Evolutionary conservation across 164 flowering plant species (phyloP).

Genomic region (Berberis thunbergii): DNA sequence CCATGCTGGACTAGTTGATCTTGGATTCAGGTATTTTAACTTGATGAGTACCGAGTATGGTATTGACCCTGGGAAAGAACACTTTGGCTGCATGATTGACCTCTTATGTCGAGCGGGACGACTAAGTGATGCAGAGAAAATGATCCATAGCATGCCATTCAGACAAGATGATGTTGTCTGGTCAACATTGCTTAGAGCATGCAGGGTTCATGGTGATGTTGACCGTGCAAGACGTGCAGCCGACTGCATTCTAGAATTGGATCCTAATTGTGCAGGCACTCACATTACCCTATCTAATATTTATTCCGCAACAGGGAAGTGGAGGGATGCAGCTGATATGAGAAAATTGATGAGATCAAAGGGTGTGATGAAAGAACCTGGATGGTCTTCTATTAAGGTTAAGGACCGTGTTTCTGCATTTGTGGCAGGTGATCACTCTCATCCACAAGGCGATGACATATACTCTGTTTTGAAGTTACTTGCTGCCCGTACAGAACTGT

Average conservation of each 20-base stretch:
- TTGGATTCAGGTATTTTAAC: constrained; percentile 59
- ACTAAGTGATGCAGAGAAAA: constrained; percentile 58
- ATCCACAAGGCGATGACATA: constrained; percentile 51
- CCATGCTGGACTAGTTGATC: constrained; percentile 79
- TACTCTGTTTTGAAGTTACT: constrained; percentile 39
- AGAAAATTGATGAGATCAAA: constrained; percentile 66
- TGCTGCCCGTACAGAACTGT: constrained; percentile 20
- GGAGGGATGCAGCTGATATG: constrained; percentile 65
- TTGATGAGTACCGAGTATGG: constrained; percentile 37
- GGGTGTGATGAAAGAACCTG: constrained; percentile 78
- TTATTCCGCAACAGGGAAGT: constrained; percentile 59
- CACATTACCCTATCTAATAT: constrained; percentile 66
- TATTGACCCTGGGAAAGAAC: constrained; percentile 65
- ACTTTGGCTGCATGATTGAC: constrained; percentile 89
- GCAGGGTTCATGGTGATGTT: constrained; percentile 56
- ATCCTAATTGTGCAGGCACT: constrained; percentile 69
- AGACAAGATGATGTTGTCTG: constrained; percentile 76
- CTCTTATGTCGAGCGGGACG: constrained; percentile 77
- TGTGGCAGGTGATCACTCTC: constrained; percentile 57
- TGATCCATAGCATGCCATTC: constrained; percentile 71
- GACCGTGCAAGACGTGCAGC: constrained; percentile 62
- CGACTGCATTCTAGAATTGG: constrained; percentile 41
- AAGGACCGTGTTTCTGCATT: constrained; percentile 57
- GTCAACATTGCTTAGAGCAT: constrained; percentile 75
- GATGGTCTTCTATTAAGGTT: constrained; percentile 79